Evolutionary conservation across 306 rosid genomes (phyloP), one percentile per base, ranked within the genome.

Genomic region (Pueraria montana): DNA sequence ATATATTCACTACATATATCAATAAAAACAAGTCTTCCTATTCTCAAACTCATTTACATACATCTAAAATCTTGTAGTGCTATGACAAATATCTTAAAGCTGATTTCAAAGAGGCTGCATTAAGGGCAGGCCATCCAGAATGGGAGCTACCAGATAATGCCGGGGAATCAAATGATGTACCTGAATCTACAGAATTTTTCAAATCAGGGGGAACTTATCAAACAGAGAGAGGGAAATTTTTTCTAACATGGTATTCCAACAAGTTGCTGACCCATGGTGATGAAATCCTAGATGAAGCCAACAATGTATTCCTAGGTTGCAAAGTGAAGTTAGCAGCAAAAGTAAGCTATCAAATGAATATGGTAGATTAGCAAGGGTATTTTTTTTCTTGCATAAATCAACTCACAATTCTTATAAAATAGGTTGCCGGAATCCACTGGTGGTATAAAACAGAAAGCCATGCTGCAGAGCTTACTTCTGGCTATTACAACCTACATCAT

Each of bases 391-490:
- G 30, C 61, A 26, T 73, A 58, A 72, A 71, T 70, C 68, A 36
- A 7, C n/a, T 74, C 20, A 82, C 55, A 27, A 21, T 84, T 71
- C 34, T 76, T 42, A 14, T 69, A 48, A 77, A 86, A 67, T 85
- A 96, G 99, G 96, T 96, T 23, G 86, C 98, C 8, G 98, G 98
- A 89, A 96, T 96, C 76, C 98, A 96, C 87, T 96, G 99, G 99
- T 93, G 97, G 98, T 96, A 92, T 63, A 84, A 80, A 61, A 67
- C 90, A 18, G 94, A 90, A 42, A 88, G 46, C 77, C 99, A 96
- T 79, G 99, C 98, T 4, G 94, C 94, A 18, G 97, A 96, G 85
- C 93, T 96, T 45, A 92, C 98, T 21, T 84, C 98, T 23, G 98
- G 98, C 83, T 96, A 92, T 81, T 96, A 96, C 86, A 96, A 96